A percentile compares a stretch with the other conserved stretches of the same genome.
phyloP scores from a whole-genome alignment of 495 filamentous ascomycete genomes.

The Penicillium lagena region DNA sequence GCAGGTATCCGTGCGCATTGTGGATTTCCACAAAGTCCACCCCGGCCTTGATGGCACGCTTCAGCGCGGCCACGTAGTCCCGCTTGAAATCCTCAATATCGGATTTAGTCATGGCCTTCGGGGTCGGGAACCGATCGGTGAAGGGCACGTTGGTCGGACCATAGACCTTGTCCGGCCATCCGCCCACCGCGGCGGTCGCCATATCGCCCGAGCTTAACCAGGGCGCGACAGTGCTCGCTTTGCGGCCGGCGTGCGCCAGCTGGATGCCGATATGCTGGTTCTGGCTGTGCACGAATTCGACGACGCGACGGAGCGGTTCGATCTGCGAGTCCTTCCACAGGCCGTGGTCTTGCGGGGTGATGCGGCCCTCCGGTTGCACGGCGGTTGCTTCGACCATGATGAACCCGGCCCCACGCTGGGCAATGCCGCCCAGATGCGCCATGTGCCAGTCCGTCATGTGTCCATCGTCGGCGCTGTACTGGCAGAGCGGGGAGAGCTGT shows the following conservation, averaged over 20 bases:
- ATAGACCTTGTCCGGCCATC: constrained; percentile 55
- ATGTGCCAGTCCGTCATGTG: constrained; percentile 55
- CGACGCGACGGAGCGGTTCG: constrained; percentile 46
- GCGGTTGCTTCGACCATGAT: constrained; percentile 63
- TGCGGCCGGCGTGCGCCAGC: constrained; percentile 67
- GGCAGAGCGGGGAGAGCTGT: constrained; percentile 51
- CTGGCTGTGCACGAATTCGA: constrained; percentile 64
- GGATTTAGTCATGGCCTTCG: constrained; percentile 43
- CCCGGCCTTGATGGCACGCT: constrained; percentile 50
- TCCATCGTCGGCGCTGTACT: constrained; percentile 58
- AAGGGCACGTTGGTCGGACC: constrained; percentile 48
- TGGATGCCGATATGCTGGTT: constrained; percentile 60
- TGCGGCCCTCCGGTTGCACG: constrained; percentile 59
- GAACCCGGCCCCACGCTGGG: constrained; percentile 54
- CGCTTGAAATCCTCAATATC: constrained; percentile 54
- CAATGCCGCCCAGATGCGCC: constrained; percentile 47
- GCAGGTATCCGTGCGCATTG: constrained; percentile 57
- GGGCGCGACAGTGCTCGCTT: constrained; percentile 61
- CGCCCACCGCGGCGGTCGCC: constrained; percentile 48
- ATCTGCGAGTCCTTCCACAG: constrained; percentile 68
- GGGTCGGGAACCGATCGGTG: constrained; percentile 39
- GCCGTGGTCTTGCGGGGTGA: constrained; percentile 62
- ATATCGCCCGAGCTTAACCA: constrained; percentile 45
- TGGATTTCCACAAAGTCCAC: constrained; percentile 54
- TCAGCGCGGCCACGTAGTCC: constrained; percentile 47